These are phyloP conservation scores for Mycena latifolia DNA, from an alignment of 768 basidiomycete genomes.

Conservation along the genomic window DNA sequence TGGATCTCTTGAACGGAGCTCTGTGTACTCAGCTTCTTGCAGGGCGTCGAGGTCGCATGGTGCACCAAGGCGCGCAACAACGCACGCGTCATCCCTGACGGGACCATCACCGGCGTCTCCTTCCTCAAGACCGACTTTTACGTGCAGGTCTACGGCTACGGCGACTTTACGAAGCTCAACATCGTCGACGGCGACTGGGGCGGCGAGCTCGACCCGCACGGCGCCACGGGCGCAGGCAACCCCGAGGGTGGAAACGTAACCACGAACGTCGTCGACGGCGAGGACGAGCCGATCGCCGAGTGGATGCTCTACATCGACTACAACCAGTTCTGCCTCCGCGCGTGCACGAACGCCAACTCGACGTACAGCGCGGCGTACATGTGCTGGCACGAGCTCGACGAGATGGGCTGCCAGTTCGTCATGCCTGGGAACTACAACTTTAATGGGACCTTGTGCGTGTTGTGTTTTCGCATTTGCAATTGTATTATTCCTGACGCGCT, in stretches of 20 bases:
- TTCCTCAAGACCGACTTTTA: no score
- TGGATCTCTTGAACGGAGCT: no score
- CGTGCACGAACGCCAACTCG: constrained; percentile 56
- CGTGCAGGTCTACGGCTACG: constrained; percentile 48
- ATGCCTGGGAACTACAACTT: constrained; percentile 60
- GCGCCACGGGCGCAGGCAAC: constrained; percentile 53
- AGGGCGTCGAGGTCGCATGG: no score
- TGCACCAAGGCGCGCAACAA: no score
- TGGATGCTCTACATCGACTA: constrained; percentile 56
- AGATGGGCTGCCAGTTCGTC: constrained; percentile 58
- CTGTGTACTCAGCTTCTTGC: no score
- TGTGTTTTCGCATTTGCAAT: no score
- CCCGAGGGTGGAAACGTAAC: constrained; percentile 61
- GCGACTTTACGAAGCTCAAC: constrained; percentile 57
- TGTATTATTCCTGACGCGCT: no score
- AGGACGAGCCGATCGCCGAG: constrained; percentile 49
- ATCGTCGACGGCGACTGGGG: constrained; percentile 53
- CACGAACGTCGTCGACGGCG: constrained; percentile 51
- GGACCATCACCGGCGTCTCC: no score
- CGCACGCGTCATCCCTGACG: no score
- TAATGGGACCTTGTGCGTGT: constrained; percentile 56
- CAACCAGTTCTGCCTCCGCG: constrained; percentile 51
- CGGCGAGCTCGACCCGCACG: constrained; percentile 60
- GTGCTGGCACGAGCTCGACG: constrained; percentile 60
- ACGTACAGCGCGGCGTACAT: constrained; percentile 55